Evolutionary conservation across 2,329 filamentous ascomycete species (phyloP).

Genomic region (Hortaea werneckii): DNA sequence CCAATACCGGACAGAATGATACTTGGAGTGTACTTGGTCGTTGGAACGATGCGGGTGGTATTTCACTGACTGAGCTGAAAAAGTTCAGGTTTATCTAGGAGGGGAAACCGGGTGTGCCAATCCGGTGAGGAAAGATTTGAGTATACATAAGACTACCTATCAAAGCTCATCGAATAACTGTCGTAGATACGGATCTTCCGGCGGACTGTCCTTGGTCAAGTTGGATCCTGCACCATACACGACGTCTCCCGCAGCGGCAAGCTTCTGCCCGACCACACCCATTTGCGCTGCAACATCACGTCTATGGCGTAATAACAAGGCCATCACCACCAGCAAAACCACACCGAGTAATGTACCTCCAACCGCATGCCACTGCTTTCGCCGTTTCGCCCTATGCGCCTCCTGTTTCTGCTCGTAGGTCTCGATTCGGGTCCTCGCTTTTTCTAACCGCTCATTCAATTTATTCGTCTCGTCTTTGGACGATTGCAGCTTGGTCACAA

Average conservation of each 20-base stretch:
- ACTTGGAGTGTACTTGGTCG: neutral
- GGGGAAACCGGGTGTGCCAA: too few species aligned
- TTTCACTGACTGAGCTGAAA: neutral
- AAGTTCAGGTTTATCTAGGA: neutral
- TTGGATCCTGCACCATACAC: constrained; percentile 10
- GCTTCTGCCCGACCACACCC: constrained; percentile 7
- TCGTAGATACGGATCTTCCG: constrained; percentile 18
- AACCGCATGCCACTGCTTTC: constrained; percentile 19
- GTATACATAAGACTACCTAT: neutral
- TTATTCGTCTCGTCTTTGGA: constrained; percentile 50
- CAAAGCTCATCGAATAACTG: constrained; percentile 22
- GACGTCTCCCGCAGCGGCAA: constrained; percentile 11
- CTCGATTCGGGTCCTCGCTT: constrained; percentile 54
- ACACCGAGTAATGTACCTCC: constrained; percentile 16
- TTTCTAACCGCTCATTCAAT: constrained; percentile 54
- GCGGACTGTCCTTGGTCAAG: constrained; percentile 9
- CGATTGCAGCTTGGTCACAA: constrained; percentile 52
- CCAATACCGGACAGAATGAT: too few species aligned
- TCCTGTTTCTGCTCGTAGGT: constrained; percentile 57
- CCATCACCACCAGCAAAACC: constrained; percentile 15
- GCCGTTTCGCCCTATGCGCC: constrained; percentile 55
- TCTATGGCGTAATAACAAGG: constrained; percentile 18
- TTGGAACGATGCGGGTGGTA: neutral
- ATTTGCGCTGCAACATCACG: constrained; percentile 11
- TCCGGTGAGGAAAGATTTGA: too few species aligned